These are phyloP conservation scores for Tephrocybe sp. DNA, from an alignment of 768 basidiomycete genomes.

Conservation along the genomic window DNA sequence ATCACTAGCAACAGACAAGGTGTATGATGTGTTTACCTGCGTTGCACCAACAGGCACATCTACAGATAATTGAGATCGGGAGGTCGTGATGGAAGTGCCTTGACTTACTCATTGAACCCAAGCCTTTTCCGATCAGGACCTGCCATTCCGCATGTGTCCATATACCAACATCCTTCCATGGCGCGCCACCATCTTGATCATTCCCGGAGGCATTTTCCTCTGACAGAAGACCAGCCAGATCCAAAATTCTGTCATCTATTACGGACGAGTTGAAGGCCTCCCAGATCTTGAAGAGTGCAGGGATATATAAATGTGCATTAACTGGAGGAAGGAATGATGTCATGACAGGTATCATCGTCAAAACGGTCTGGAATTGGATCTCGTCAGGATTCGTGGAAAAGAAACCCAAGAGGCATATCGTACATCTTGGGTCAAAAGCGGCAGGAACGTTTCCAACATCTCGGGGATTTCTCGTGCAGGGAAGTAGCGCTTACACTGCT, in stretches of 20 bases:
- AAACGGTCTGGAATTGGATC: constrained; percentile 46
- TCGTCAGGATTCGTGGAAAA: not conserved
- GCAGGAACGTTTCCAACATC: constrained; percentile 74
- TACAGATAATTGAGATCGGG: constrained; percentile 22
- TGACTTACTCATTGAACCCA: constrained; percentile 73
- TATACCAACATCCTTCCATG: constrained; percentile 86
- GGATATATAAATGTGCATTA: constrained; percentile 66
- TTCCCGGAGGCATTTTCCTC: constrained; percentile 70
- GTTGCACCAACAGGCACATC: constrained; percentile 74
- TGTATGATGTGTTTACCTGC: constrained; percentile 39
- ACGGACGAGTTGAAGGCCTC: constrained; percentile 75
- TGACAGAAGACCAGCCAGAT: constrained; percentile 66
- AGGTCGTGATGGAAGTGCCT: constrained; percentile 2
- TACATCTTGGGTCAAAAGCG: constrained; percentile 71
- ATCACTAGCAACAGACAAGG: not conserved
- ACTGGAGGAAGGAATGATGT: constrained; percentile 77
- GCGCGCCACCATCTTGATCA: constrained; percentile 55
- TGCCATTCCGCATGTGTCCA: constrained; percentile 86
- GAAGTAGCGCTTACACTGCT: constrained; percentile 72
- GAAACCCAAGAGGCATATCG: constrained; percentile 21
- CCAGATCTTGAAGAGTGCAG: constrained; percentile 73
- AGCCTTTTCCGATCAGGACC: constrained; percentile 76
- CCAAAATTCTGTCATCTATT: constrained; percentile 74
- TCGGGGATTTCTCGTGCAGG: constrained; percentile 59
- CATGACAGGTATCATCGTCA: constrained; percentile 74